Percentiles rank a stretch among this genome's conserved stretches.
phyloP scores from a whole-genome alignment of 345 rosid genomes.

The Aquilaria sinensis region DNA sequence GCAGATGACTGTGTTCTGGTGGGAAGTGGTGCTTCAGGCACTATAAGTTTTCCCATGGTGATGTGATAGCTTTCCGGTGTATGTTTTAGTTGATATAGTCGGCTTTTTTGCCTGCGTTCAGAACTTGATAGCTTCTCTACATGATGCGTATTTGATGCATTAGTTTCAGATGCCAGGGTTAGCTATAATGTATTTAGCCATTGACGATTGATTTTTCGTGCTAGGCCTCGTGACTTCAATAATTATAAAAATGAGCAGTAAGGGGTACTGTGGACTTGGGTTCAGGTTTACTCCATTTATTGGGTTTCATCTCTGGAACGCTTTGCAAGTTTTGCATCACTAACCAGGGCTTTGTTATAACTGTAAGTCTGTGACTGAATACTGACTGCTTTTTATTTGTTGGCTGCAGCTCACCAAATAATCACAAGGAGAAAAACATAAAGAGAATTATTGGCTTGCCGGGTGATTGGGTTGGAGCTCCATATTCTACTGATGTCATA shows the following conservation, averaged over 20 bases:
- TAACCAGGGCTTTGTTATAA: not conserved
- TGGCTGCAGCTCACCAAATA: slow-evolving; percentile 59
- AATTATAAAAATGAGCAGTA: not conserved
- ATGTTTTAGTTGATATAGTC: too few relatives aligned
- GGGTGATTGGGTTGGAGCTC: slow-evolving; percentile 77
- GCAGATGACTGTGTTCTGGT: slow-evolving; percentile 83
- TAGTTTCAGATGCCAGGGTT: not conserved
- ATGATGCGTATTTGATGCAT: not conserved
- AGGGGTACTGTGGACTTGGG: not conserved
- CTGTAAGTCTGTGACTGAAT: slow-evolving; percentile 13
- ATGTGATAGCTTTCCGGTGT: slow-evolving; percentile 77
- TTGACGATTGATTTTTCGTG: slow-evolving; percentile 6
- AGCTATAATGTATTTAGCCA: not conserved
- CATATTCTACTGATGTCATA: slow-evolving; percentile 41
- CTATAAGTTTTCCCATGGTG: slow-evolving; percentile 76
- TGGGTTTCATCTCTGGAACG: slow-evolving; percentile 1
- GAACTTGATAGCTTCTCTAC: not conserved
- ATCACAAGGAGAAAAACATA: slow-evolving; percentile 59
- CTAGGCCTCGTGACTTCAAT: slow-evolving; percentile 3
- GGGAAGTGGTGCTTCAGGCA: slow-evolving; percentile 62
- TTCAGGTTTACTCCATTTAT: not conserved
- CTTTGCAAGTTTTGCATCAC: not conserved
- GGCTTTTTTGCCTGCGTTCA: too few relatives aligned
- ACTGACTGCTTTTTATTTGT: slow-evolving; percentile 13
- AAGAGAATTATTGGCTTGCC: slow-evolving; percentile 92